Conservation (phyloP, 441 rosid species). For the Jatropha multifida region DNA sequence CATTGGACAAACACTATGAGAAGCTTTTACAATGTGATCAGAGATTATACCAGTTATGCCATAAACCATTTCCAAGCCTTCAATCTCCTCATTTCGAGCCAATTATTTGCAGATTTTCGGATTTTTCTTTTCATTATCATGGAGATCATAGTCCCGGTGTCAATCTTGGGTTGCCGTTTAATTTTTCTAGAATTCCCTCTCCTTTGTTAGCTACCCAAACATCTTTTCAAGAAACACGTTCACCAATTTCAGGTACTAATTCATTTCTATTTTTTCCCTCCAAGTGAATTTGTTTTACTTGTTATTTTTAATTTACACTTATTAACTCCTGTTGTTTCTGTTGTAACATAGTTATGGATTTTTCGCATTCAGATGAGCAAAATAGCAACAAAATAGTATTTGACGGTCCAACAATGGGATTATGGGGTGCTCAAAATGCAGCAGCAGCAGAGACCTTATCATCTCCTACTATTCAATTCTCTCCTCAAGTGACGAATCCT, state of each 20-base stretch:
- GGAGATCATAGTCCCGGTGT: not conserved
- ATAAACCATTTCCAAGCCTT: constrained; percentile 30
- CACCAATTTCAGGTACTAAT: constrained; percentile 38
- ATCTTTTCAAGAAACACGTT: constrained; percentile 15
- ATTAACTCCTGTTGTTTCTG: constrained; percentile 12
- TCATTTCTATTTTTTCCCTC: not conserved
- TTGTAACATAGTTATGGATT: constrained; percentile 30
- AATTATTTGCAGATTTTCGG: not conserved
- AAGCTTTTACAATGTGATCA: constrained; percentile 42
- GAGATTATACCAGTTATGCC: constrained; percentile 28
- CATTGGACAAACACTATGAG: constrained; percentile 36
- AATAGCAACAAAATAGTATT: not conserved
- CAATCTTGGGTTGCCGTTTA: not conserved
- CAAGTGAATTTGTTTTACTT: not conserved
- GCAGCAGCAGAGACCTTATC: not conserved
- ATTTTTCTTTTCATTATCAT: constrained; percentile 12
- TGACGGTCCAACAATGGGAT: constrained; percentile 8
- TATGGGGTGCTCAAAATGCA: too few relatives aligned
- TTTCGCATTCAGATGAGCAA: constrained; percentile 28
- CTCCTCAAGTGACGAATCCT: not conserved
- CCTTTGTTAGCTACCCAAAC: constrained; percentile 1
- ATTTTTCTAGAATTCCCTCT: not conserved
- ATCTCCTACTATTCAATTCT: not conserved
- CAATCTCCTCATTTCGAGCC: constrained; percentile 23
- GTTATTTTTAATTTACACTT: not conserved